Conservation (phyloP, 2,329 filamentous ascomycete genomes). For the Aspergillus ustus region DNA sequence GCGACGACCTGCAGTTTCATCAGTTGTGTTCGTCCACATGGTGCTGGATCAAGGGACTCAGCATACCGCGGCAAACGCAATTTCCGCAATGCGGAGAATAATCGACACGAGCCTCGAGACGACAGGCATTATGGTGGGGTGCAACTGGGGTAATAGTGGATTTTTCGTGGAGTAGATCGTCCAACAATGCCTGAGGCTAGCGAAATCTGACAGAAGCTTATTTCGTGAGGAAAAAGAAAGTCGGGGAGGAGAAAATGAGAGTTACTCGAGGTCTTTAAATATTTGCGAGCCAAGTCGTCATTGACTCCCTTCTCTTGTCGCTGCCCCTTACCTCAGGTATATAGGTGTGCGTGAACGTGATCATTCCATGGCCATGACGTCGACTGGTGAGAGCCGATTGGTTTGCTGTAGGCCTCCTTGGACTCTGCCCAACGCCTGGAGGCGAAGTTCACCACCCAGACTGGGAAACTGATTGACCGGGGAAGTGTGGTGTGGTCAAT, state of each 20-base stretch:
- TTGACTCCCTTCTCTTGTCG: background rate
- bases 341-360: conserved; percentile 12
- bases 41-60: background rate
- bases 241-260: background rate
- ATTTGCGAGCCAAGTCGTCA: background rate
- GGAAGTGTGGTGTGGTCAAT: conserved; percentile 9
- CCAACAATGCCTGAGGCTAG: background rate
- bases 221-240: background rate
- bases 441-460: conserved; percentile 9
- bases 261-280: background rate
- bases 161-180: conserved; percentile 3
- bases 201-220: conserved; percentile 4
- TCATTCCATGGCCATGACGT: conserved; percentile 24
- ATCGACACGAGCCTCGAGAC: conserved; percentile 61
- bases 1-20: conserved; percentile 57
- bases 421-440: conserved; percentile 22
- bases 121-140: conserved; percentile 49
- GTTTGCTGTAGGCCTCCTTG: conserved; percentile 3
- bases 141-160: background rate
- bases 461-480: conserved; percentile 18
- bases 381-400: conserved; percentile 18
- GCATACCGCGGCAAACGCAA: conserved; percentile 70
- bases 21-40: background rate
- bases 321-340: conserved; percentile 10
- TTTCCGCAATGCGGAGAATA: conserved; percentile 64